Evolutionary conservation across 192 early-diverging fungal genomes (phyloP), one percentile per base, ranked within the genome.

Genomic region (Coemansia sp.): DNA sequence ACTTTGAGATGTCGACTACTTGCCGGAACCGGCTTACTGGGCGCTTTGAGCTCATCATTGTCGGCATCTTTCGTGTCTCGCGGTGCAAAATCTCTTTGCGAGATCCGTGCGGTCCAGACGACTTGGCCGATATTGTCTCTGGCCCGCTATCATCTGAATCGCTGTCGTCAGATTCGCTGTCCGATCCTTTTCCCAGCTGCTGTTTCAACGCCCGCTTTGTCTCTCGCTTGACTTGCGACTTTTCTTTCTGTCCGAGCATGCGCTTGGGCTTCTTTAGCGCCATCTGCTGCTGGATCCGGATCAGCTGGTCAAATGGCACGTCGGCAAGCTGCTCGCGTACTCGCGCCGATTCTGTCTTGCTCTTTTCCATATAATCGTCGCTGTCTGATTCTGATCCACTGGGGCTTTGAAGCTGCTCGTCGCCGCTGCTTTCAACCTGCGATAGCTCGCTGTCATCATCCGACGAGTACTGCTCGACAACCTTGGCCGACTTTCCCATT

Each of bases 241-340:
- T 65, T 15, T 57, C 57, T 41, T 70, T 72, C 32, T 50, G 50
- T 14, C 73, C 72, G 25, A 66, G 81, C 21, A 82, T 73, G 57
- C 82, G 62, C 59, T 85, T 85, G 48, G 89, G 88, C 37, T 83
- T 85, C 55, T 89, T 87, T 64, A 79, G 79, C 14, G 87, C 89
- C 56, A 92, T 70, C 59, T 90, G 89, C 59, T 85, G 70, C 76
- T 93, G 89, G 23, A 93, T 87, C 51, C 90, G 87, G 52, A 91
- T 83, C 22, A 93, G 70, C 60, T 93, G 85, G 64, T 87, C 88
- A 69, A 95, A 95, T 7, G 92, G 86, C 15, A 93, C 86, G 50
- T 90, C 87, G 5, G 91, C 88, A 4, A 95, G 84, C 56, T 72
- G 60, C 54, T 65, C 24, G 22, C 71, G 70, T 21, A 70, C 48